A percentile compares a stretch with the other conserved stretches of the same genome.
Evolutionary conservation across 305 asterid genomes (phyloP).

Genomic region (Fraxinus albicans): DNA sequence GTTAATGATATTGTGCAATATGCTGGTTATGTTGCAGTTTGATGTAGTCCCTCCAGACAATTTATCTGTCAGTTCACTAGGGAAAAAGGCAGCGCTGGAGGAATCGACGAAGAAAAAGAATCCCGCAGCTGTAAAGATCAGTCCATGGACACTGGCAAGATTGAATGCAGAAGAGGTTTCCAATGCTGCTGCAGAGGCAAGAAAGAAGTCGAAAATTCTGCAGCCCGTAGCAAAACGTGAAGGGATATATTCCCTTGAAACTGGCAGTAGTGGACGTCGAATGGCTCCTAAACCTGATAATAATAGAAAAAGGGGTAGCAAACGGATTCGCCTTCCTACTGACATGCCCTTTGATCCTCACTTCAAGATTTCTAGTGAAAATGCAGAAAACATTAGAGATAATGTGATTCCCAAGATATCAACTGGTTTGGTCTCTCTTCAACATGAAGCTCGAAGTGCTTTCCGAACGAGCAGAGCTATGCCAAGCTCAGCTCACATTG

Average conservation of each 20-base stretch:
- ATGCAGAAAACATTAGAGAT: constrained; percentile 33
- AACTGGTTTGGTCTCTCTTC: constrained; percentile 62
- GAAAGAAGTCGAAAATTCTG: constrained; percentile 20
- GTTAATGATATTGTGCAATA: neutral
- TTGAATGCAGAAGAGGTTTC: constrained; percentile 21
- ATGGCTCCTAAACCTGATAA: constrained; percentile 48
- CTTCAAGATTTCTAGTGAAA: constrained; percentile 35
- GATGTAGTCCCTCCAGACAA: constrained; percentile 96
- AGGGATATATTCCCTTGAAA: constrained; percentile 42
- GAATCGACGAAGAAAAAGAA: constrained; percentile 50
- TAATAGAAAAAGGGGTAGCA: constrained; percentile 64
- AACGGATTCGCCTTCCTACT: constrained; percentile 77
- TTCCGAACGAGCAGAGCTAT: constrained; percentile 41
- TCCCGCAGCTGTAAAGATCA: constrained; percentile 30
- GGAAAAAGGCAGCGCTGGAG: constrained; percentile 40
- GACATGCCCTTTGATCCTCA: constrained; percentile 58
- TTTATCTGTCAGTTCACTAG: constrained; percentile 58
- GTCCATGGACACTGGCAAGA: constrained; percentile 18
- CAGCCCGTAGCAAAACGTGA: constrained; percentile 42
- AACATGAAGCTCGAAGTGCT: constrained; percentile 62
- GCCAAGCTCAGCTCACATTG: constrained; percentile 38
- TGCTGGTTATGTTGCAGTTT: constrained; percentile 47
- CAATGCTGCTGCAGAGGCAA: constrained; percentile 21
- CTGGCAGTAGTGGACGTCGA: constrained; percentile 61
- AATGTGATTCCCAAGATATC: constrained; percentile 44